These are phyloP conservation scores for Didymella sp. DNA, from an alignment of 2,329 filamentous ascomycete genomes.

Conservation along the genomic window DNA sequence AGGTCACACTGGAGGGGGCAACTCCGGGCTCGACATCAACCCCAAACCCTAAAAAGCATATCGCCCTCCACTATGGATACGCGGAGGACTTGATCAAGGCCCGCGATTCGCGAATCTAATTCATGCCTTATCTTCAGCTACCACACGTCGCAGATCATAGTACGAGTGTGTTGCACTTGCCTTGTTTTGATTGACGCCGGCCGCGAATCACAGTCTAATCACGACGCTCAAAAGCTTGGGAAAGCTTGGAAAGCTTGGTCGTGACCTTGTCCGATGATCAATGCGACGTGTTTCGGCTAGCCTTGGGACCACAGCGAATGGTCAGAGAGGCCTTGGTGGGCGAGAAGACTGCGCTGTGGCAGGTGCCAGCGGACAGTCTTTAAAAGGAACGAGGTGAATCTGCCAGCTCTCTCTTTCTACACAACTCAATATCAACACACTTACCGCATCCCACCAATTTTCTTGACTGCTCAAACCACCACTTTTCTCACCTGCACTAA, in stretches of 20 bases:
- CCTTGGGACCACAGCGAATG: background rate
- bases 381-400: background rate
- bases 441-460: no score
- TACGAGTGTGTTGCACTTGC: background rate
- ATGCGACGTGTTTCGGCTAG: slow-evolving; percentile 1
- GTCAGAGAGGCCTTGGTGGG: background rate
- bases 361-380: background rate
- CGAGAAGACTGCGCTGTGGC: slow-evolving; percentile 1
- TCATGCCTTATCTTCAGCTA: background rate
- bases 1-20: background rate
- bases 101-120: background rate
- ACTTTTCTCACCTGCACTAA: background rate
- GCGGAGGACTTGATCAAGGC: background rate
- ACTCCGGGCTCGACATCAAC: background rate
- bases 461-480: background rate
- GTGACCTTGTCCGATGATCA: slow-evolving; percentile 16
- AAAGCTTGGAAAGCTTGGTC: slow-evolving; percentile 20
- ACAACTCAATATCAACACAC: background rate
- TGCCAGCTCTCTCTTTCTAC: background rate
- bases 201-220: background rate
- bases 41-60: background rate
- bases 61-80: background rate
- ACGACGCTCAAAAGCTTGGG: slow-evolving; percentile 6
- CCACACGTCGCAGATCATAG: background rate
- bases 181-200: slow-evolving; percentile 1